Evolutionary conservation across 192 early-diverging fungal genomes (phyloP), one percentile per base, ranked within the genome.

Genomic region (Coemansia sp.): DNA sequence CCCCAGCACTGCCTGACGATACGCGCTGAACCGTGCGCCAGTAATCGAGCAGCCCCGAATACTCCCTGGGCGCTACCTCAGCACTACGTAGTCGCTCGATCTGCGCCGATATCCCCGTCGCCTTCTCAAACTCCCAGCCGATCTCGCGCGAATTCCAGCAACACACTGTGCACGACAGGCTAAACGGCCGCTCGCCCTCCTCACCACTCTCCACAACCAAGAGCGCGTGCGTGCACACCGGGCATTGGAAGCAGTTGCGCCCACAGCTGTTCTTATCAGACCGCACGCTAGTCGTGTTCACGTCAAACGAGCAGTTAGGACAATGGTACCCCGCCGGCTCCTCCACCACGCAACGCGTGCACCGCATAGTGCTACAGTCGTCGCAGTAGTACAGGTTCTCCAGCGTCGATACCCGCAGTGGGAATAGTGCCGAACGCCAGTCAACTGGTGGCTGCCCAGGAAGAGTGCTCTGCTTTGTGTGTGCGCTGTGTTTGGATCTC

Each of bases 241-340:
- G 95, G 74, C 95, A 97, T 54, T 95, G 88, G 66, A 97, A 97
- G 77, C 95, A 97, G 70, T 96, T 97, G 42, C 94, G 87, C 2
- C 90, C 92, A 70, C 95, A 97, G 70, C 93, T 86, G 85, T 95
- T 95, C 72, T 92, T 90, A 81, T 98, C 97, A n/a, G 90, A 89
- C 69, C 93, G 94, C n/a, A 96, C 94, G 71, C 92, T 92, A 3
- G 96, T 93, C n/a, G 93, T 92, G 3, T 95, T 94, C 31, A 94
- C 95, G 69, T 99, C 95, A 83, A 99, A 99, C 61, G 97, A 87
- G 68, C 97, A 99, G 69, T 94, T 95, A 13, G 97, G 94, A 68
- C 97, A 99, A 76, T 92, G 97, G 75, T 95, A 96, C 51, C 90
- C 92, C 4, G 90, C 88, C 2, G 93, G 90, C 70, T 97, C 95